phyloP scores from a whole-genome alignment of 768 basidiomycete genomes.

The Ramaria sp. region DNA sequence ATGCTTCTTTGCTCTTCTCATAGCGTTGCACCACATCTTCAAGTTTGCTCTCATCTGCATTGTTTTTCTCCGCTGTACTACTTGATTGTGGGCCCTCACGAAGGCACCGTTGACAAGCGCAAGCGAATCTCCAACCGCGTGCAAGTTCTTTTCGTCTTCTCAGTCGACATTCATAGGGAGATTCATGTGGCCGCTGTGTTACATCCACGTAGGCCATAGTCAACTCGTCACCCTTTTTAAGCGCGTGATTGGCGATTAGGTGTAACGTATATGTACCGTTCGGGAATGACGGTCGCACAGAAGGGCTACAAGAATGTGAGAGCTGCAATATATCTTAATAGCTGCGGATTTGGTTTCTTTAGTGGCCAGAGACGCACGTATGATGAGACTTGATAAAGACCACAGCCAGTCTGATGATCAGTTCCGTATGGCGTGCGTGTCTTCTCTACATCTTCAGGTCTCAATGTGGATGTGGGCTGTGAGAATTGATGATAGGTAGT shows the following conservation, averaged over 20 bases:
- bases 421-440: constrained; percentile 74
- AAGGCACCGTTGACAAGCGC: constrained; percentile 54
- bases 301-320: constrained; percentile 65
- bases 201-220: constrained; percentile 71
- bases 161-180: constrained; percentile 41
- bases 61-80: neutral
- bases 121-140: constrained; percentile 76
- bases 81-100: constrained; percentile 33
- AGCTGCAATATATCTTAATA: constrained; percentile 25
- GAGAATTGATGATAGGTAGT: neutral
- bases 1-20: neutral
- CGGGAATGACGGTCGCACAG: constrained; percentile 51
- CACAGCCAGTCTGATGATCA: constrained; percentile 62
- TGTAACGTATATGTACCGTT: constrained; percentile 58
- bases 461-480: constrained; percentile 40
- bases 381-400: constrained; percentile 65
- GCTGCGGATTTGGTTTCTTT: neutral
- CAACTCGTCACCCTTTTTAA: constrained; percentile 69
- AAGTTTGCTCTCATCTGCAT: constrained; percentile 2
- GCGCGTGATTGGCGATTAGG: constrained; percentile 51
- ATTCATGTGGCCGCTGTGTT: constrained; percentile 42
- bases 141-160: constrained; percentile 64
- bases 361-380: constrained; percentile 34
- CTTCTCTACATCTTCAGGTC: constrained; percentile 62
- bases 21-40: neutral